Conservation (phyloP, 371 early-diverging fungal species). For the Apophysomyces trapeziformis region DNA sequence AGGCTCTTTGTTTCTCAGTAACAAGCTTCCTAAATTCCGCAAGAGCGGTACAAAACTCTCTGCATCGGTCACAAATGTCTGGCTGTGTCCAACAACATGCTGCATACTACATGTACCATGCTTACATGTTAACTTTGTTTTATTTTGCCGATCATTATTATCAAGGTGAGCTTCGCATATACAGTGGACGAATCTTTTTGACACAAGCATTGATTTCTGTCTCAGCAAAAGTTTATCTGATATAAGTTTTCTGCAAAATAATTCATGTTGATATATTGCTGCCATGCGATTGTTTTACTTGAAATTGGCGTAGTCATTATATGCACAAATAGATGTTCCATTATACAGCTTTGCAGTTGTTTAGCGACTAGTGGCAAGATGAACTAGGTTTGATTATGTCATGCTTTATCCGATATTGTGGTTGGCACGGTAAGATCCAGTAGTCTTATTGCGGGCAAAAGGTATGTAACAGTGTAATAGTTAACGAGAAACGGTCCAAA, state of each 20-base stretch:
- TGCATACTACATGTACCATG: not conserved
- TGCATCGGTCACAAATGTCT: not conserved
- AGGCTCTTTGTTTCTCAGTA: not conserved
- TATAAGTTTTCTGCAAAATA: not conserved
- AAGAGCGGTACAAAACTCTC: too few species aligned
- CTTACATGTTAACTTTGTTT: not conserved
- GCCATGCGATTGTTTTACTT: not conserved
- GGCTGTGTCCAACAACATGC: not conserved
- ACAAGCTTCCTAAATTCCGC: not conserved
- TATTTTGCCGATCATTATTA: not conserved
- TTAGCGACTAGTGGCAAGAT: not conserved
- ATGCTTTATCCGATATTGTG: not conserved
- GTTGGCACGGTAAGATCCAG: not conserved
- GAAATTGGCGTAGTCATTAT: not conserved
- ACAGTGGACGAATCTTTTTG: not conserved
- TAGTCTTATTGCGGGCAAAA: not conserved
- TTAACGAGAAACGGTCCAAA: not conserved
- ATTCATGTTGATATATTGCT: not conserved
- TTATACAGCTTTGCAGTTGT: not conserved
- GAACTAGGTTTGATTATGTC: not conserved
- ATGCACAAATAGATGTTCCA: not conserved
- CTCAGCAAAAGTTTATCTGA: not conserved
- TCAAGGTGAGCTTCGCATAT: not conserved
- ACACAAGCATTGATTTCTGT: not conserved
- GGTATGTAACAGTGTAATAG: not conserved